Evolutionary conservation across 768 basidiomycete genomes (phyloP).

Genomic region (Naganishia randhawae): DNA sequence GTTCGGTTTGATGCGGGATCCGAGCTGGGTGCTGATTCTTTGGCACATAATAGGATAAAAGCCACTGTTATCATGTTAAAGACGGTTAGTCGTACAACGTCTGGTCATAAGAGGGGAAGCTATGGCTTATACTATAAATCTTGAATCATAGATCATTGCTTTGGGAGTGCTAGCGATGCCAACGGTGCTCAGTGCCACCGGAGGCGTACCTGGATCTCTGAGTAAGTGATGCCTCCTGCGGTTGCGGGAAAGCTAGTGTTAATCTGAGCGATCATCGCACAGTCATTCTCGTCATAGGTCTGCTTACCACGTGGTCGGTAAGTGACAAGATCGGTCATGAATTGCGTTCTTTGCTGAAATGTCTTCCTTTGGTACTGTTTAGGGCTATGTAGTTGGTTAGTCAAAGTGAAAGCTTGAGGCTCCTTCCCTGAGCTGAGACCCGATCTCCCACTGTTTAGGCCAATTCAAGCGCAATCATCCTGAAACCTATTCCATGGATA

Average conservation of each 20-base stretch:
- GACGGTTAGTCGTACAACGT: constrained; percentile 28
- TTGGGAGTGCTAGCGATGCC: constrained; percentile 44
- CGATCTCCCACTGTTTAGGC: constrained; percentile 32
- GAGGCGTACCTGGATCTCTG: constrained; percentile 38
- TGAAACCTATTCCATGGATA: constrained; percentile 37
- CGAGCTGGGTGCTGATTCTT: not conserved
- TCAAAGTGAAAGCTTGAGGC: not conserved
- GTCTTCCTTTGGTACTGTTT: not conserved
- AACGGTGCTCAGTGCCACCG: constrained; percentile 34
- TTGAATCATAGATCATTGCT: constrained; percentile 23
- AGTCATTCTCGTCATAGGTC: constrained; percentile 33
- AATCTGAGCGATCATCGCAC: not conserved
- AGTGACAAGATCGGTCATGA: not conserved
- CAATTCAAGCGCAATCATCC: constrained; percentile 40
- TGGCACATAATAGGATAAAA: constrained; percentile 34
- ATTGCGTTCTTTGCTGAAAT: not conserved
- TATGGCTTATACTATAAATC: not conserved
- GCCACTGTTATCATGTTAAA: constrained; percentile 41
- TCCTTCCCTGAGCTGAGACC: not conserved
- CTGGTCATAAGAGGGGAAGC: not conserved
- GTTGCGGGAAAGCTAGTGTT: not conserved
- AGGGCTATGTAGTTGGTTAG: not conserved
- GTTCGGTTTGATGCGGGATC: not conserved
- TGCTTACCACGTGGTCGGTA: constrained; percentile 33
- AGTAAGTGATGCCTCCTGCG: constrained; percentile 19